Evolutionary conservation across 2,329 filamentous ascomycete species (phyloP).

Genomic region (Nemania sp.): DNA sequence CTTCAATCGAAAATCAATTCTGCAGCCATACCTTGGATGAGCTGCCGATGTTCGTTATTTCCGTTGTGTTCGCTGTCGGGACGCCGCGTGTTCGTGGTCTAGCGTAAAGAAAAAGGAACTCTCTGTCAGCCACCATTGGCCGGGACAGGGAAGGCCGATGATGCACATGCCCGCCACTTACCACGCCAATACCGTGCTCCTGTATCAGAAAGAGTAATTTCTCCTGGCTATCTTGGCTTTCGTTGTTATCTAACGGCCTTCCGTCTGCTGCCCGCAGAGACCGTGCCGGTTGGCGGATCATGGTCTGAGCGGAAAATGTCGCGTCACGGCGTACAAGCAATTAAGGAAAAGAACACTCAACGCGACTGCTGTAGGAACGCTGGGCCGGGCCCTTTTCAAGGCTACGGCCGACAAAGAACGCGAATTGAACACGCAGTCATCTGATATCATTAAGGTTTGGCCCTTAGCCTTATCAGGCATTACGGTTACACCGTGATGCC

Average conservation of each 20-base stretch:
- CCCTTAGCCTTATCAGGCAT: neutral
- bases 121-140: conserved; percentile 18
- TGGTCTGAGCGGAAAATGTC: conserved; percentile 16
- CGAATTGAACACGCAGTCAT: conserved; percentile 33
- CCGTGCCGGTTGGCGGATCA: conserved; percentile 27
- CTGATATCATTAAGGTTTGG: conserved; percentile 33
- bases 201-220: conserved; percentile 29
- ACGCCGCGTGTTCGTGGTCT: conserved; percentile 33
- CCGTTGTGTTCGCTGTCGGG: conserved; percentile 22
- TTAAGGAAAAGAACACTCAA: conserved; percentile 12
- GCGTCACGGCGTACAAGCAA: conserved; percentile 18
- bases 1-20: neutral
- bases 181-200: conserved; percentile 36
- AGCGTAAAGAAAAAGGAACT: conserved; percentile 13
- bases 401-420: conserved; percentile 15
- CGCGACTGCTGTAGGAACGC: conserved; percentile 3
- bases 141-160: conserved; percentile 13
- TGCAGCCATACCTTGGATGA: conserved; percentile 16
- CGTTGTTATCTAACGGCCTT: conserved; percentile 28
- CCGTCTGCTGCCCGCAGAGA: conserved; percentile 26
- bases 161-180: conserved; percentile 29
- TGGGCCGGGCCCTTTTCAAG: neutral
- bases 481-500: neutral
- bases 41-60: conserved; percentile 12
- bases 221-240: conserved; percentile 38